Conservation (phyloP, 805 yeast genomes). For the Metschnikowia kofuensis region DNA sequence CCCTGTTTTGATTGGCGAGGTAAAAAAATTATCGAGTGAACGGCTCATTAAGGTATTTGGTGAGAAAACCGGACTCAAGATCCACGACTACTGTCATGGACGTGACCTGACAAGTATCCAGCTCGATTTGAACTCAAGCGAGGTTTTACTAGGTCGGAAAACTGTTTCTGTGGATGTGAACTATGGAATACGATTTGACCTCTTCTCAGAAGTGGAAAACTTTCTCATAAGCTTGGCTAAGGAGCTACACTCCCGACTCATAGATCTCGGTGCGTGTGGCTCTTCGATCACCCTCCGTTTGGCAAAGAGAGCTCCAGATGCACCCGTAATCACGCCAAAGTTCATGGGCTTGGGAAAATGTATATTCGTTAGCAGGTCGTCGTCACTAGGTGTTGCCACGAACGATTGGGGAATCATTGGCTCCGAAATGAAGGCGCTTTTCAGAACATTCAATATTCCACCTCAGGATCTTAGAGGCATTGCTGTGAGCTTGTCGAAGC, state of each 20-base stretch:
- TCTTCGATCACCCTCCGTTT: constrained; percentile 62
- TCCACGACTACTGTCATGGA: constrained; percentile 63
- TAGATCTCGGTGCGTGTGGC: constrained; percentile 47
- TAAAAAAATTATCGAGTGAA: constrained; percentile 31
- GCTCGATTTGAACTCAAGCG: constrained; percentile 47
- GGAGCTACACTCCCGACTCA: constrained; percentile 58
- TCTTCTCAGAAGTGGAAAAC: constrained; percentile 55
- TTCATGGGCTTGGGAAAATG: constrained; percentile 83
- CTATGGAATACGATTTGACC: constrained; percentile 81
- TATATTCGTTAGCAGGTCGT: constrained; percentile 56
- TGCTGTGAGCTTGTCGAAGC: constrained; percentile 63
- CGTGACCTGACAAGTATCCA: constrained; percentile 60
- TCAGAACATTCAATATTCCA: constrained; percentile 55
- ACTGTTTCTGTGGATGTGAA: constrained; percentile 85
- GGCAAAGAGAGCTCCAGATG: constrained; percentile 59
- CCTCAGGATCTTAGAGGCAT: constrained; percentile 75
- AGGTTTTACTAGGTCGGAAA: constrained; percentile 52
- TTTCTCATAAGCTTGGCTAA: constrained; percentile 57
- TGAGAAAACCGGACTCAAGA: constrained; percentile 61
- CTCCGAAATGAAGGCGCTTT: constrained; percentile 55
- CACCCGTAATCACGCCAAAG: constrained; percentile 75
- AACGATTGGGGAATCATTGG: constrained; percentile 59
- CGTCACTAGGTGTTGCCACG: constrained; percentile 60
- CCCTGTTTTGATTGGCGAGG: constrained; percentile 35
- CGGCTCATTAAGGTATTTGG: constrained; percentile 57